Conservation (phyloP, 352 stramenopile species). For the Pythium coloratum region DNA sequence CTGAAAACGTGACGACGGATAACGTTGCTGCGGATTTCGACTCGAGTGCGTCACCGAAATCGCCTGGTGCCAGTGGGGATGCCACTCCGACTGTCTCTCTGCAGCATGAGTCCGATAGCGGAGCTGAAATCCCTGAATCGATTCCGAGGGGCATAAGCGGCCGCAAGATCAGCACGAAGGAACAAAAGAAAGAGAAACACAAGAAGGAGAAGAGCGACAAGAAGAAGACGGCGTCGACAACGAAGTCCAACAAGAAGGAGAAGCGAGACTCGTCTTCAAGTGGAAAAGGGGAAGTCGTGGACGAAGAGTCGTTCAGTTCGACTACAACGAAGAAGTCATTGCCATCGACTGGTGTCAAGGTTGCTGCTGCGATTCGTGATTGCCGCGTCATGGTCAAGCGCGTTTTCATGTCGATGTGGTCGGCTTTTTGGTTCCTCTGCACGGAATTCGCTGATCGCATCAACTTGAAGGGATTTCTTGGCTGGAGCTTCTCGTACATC, state of each 20-base stretch:
- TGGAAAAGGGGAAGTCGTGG: conserved; percentile 36
- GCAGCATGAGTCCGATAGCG: conserved; percentile 20
- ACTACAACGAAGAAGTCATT: conserved; percentile 6
- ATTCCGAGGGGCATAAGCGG: conserved; percentile 23
- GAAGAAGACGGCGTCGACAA: conserved; percentile 27
- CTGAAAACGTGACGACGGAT: not conserved
- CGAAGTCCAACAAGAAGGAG: conserved; percentile 49
- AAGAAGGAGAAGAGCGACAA: conserved; percentile 64
- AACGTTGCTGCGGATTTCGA: not conserved
- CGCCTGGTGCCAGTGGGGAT: not conserved
- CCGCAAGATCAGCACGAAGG: conserved; percentile 35
- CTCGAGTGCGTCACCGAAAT: not conserved
- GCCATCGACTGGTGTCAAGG: not conserved
- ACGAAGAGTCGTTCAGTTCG: conserved; percentile 27
- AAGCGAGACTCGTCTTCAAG: conserved; percentile 47
- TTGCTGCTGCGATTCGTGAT: conserved; percentile 9
- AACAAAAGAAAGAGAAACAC: conserved; percentile 55
- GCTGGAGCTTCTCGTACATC: conserved; percentile 48
- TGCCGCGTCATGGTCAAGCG: conserved; percentile 11
- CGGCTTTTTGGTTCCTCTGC: conserved; percentile 20
- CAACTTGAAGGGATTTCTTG: conserved; percentile 49
- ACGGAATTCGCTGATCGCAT: conserved; percentile 32
- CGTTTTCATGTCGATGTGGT: conserved; percentile 10
- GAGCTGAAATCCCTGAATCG: conserved; percentile 22
- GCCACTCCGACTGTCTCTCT: not conserved